Base-by-base conservation (phyloP, 345 rosid species). In the Draba incana region DNA sequence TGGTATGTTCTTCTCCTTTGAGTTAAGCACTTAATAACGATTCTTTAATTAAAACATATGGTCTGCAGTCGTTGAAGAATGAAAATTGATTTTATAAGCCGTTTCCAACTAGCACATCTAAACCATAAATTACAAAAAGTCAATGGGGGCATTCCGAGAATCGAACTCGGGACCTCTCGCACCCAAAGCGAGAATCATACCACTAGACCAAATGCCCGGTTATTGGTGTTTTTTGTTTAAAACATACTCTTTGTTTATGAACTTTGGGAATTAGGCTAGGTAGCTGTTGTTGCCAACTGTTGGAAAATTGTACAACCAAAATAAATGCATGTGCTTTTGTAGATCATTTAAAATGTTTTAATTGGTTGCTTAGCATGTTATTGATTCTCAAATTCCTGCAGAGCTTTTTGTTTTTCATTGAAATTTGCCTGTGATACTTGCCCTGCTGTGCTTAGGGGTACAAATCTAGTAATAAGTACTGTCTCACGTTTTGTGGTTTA, bases 151-250 rank as follows among this genome's bases (percentile, higher is more conserved):
- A 76, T 86, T 85, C 81, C 70, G 82, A 81, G 86, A 87, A 85
- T 76, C 78, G 39, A 35, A 82, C 83, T 85, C 81, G 66, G 79
- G 86, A 87, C 85, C 82, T 81, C 86, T 89, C 86, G 78, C 86
- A 81, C 86, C 90, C 86, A 77, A 84, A 86, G 85, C 83, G 66
- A 89, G 87, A 85, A 85, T 82, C 88, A 81, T 83, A 80, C 89
- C 86, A 85, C 87, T 86, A 84, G 82, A 84, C 89, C 83, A 83
- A 85, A 83, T 83, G 85, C 86, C 89, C 72, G 13, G 23, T 48
- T 47, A 8, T 58, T 39, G 11, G 6, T 28, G 0, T 62, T 31
- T 5, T 31, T 31, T 31, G 37, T 31, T 31, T 31, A 57, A 56
- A 44, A 57, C 88, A 83, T 85, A 79, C 92, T 87, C 37, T 31